A percentile compares a stretch with the other conserved stretches of the same genome.
Evolutionary conservation across 2,329 filamentous ascomycete genomes (phyloP).

Genomic region (Alternaria tenuissima): DNA sequence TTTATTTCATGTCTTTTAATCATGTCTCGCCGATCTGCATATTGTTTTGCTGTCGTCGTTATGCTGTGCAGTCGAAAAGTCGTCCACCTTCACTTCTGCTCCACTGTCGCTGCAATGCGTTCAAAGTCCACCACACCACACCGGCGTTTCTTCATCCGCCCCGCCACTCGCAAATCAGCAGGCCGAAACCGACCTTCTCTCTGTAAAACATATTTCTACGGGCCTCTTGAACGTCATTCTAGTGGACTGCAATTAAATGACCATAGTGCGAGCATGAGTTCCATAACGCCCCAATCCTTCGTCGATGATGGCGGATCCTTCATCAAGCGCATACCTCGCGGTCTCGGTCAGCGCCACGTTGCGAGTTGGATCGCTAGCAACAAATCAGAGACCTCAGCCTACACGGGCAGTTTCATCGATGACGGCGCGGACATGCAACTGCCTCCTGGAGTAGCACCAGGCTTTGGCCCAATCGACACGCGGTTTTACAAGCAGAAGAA

Average conservation of each 20-base stretch:
- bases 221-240: background rate
- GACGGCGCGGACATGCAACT: slow-evolving; percentile 36
- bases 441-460: background rate
- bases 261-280: slow-evolving; percentile 18
- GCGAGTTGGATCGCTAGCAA: slow-evolving; percentile 21
- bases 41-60: background rate
- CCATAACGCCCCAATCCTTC: slow-evolving; percentile 28
- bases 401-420: slow-evolving; percentile 41
- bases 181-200: background rate
- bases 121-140: slow-evolving; percentile 1
- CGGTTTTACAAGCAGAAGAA: slow-evolving; percentile 25
- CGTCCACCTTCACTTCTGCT: slow-evolving; percentile 11
- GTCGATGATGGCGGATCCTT: slow-evolving; percentile 37
- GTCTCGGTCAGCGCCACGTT: slow-evolving; percentile 11
- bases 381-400: slow-evolving; percentile 19
- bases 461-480: slow-evolving; percentile 28
- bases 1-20: background rate
- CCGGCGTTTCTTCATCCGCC: slow-evolving; percentile 10
- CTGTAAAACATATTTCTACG: slow-evolving; percentile 3
- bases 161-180: slow-evolving; percentile 5
- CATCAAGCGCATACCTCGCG: slow-evolving; percentile 23
- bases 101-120: slow-evolving; percentile 3
- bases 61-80: background rate
- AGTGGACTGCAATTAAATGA: background rate
- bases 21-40: background rate